These are phyloP conservation scores for Retiboletus fuscus DNA, from an alignment of 1,284 basidiomycete genomes.

Conservation along the genomic window DNA sequence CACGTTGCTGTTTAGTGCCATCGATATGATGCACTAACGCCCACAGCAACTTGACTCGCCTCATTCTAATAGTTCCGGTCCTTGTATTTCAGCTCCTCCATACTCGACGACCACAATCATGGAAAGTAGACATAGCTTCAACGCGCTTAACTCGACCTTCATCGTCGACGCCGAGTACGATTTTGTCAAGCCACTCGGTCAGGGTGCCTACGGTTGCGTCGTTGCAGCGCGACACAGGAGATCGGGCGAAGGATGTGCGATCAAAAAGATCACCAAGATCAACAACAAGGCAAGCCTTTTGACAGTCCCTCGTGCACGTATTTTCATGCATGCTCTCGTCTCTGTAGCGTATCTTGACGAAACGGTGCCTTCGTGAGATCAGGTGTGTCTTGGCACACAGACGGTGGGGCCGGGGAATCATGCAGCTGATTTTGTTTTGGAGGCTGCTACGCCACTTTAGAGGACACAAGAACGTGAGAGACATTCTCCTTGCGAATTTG, in stretches of 20 bases:
- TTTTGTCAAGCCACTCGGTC: slow-evolving; percentile 95
- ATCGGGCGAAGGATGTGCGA: slow-evolving; percentile 91
- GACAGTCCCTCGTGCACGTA: background rate
- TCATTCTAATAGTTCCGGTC: background rate
- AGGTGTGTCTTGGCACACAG: slow-evolving; percentile 62
- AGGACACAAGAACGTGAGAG: slow-evolving; percentile 92
- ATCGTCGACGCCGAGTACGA: slow-evolving; percentile 92
- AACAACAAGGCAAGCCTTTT: slow-evolving; percentile 83
- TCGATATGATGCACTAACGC: slow-evolving; percentile 46
- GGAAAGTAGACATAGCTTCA: slow-evolving; percentile 75
- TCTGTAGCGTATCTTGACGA: slow-evolving; percentile 89
- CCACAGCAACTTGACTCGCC: slow-evolving; percentile 27
- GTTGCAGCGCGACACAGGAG: slow-evolving; percentile 87
- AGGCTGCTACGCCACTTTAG: slow-evolving; percentile 95
- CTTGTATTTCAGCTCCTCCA: slow-evolving; percentile 20
- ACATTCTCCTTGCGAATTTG: slow-evolving; percentile 28
- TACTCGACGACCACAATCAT: slow-evolving; percentile 29
- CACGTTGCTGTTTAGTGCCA: slow-evolving; percentile 22
- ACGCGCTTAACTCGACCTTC: slow-evolving; percentile 84
- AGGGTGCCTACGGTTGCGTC: slow-evolving; percentile 94
- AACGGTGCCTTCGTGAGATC: slow-evolving; percentile 93
- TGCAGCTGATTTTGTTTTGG: slow-evolving; percentile 23
- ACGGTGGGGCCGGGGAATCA: background rate
- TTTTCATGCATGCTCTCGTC: slow-evolving; percentile 20
- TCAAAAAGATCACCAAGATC: slow-evolving; percentile 98